Percentiles rank a stretch among this genome's conserved stretches.
phyloP scores from a whole-genome alignment of 169 alveolate species.

The Plasmodium adleri region DNA sequence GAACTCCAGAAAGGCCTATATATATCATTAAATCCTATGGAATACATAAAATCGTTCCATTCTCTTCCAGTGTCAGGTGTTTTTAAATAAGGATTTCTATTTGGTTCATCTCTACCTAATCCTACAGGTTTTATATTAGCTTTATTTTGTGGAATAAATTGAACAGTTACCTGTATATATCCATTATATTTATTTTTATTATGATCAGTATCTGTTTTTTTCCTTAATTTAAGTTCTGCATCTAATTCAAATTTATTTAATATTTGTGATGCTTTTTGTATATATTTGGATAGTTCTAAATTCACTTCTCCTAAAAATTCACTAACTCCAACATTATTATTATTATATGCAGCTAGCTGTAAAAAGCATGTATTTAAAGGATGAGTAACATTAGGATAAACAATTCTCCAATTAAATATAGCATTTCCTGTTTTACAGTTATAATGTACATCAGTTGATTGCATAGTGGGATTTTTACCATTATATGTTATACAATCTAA shows the following conservation, averaged over 20 bases:
- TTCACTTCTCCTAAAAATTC: conserved; percentile 92
- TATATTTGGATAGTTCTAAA: conserved; percentile 85
- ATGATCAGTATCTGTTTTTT: conserved; percentile 77
- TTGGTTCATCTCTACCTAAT: conserved; percentile 92
- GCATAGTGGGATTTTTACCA: conserved; percentile 83
- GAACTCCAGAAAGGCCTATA: conserved; percentile 84
- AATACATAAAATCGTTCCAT: conserved; percentile 92
- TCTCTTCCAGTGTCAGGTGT: conserved; percentile 93
- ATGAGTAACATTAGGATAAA: conserved; percentile 88
- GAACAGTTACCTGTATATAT: conserved; percentile 90
- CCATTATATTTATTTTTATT: conserved; percentile 84
- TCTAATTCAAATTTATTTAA: conserved; percentile 86
- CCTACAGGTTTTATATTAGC: conserved; percentile 92
- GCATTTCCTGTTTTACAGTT: conserved; percentile 91
- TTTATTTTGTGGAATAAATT: conserved; percentile 92
- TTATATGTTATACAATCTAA: conserved; percentile 90
- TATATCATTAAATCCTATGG: conserved; percentile 83
- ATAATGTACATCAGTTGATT: conserved; percentile 93
- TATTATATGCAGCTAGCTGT: conserved; percentile 90
- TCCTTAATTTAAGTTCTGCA: conserved; percentile 88
- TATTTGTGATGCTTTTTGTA: conserved; percentile 88
- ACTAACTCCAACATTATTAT: conserved; percentile 89
- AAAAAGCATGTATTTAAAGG: conserved; percentile 93
- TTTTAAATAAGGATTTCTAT: conserved; percentile 90
- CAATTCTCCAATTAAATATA: conserved; percentile 93